A percentile compares a stretch with the other conserved stretches of the same genome.
Conservation (phyloP, 164 flowering plant species). For the Chloranthus sessilifolius region DNA sequence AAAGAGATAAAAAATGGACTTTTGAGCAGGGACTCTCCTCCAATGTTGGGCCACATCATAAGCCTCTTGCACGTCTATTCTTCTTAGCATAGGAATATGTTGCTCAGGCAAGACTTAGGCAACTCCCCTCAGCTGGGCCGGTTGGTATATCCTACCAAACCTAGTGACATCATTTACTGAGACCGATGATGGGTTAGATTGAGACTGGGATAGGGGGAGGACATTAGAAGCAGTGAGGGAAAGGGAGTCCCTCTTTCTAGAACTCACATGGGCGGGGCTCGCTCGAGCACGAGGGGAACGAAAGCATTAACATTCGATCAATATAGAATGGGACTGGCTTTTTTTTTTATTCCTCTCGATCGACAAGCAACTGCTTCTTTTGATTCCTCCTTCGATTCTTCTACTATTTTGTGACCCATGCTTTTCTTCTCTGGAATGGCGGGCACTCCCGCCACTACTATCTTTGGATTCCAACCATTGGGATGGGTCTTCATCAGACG, state of each 20-base stretch:
- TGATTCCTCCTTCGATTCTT: not conserved
- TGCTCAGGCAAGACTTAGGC: conserved; percentile 1
- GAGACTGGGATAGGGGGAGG: not conserved
- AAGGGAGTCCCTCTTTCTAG: not conserved
- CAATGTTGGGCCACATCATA: conserved; percentile 1
- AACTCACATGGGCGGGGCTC: not conserved
- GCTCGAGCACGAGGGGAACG: conserved; percentile 1
- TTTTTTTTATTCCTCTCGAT: not conserved
- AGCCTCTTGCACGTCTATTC: conserved; percentile 2
- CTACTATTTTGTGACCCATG: not conserved
- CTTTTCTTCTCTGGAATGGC: conserved; percentile 2
- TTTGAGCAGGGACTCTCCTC: conserved; percentile 1
- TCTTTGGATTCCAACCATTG: conserved; percentile 1
- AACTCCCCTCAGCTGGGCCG: conserved; percentile 2
- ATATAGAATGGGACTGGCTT: conserved; percentile 1
- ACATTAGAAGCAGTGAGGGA: not conserved
- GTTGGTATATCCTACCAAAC: conserved; percentile 1
- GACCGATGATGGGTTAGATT: not conserved
- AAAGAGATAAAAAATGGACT: too few relatives aligned
- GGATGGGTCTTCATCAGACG: conserved; percentile 1
- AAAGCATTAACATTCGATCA: conserved; percentile 1
- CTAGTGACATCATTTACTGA: conserved; percentile 1
- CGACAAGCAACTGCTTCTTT: not conserved
- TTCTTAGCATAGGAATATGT: not conserved
- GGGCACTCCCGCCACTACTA: conserved; percentile 1